Evolutionary conservation across 257 asterid species (phyloP), one percentile per base, ranked within the genome.

Genomic region (Gentiana straminea): DNA sequence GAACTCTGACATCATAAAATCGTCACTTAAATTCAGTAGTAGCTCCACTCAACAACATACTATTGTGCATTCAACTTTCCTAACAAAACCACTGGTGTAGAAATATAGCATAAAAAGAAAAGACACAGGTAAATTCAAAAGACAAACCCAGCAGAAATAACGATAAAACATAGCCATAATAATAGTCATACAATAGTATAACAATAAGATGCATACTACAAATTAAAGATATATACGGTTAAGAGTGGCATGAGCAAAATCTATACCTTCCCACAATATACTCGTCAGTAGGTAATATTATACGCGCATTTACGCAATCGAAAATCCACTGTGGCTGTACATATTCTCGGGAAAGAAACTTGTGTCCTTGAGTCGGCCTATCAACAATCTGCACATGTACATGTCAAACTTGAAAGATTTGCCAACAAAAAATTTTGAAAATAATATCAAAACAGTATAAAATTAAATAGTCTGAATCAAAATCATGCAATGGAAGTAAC

Each of bases 271-370:
- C 98, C 47, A 80, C 84, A 49, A 70, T 46, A 61, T 92, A 88
- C 38, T 72, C 74, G 56, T 88, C 95, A 58, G 92, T 79, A 1
- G 99, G 97, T 76, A 92, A 75, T 59, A 83, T 51, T 55, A 92
- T 74, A 57, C 82, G 94, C 46, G 94, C 84, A 77, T 92, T 92
- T 51, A 92, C 79, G 58, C 89, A 88, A 73, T 92, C 99, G 75
- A 48, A 92, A 60, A 92, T 75, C 95, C 95, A 92, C 79, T 92
- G 99, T 10, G 99, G 99, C 72, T 92, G 99, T 51, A 92, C 68
- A 75, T 92, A 88, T 43, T 78, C 97, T 68, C 99, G 73, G 60
- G 95, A 83, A 53, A 84, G 94, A 75, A 81, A 80, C 63, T 68
- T 88, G 60, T 64, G 92, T n/a, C 80, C 87, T 72, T 83, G 95